phyloP scores from a whole-genome alignment of 768 basidiomycete species.

The Favolaschia claudopus region DNA sequence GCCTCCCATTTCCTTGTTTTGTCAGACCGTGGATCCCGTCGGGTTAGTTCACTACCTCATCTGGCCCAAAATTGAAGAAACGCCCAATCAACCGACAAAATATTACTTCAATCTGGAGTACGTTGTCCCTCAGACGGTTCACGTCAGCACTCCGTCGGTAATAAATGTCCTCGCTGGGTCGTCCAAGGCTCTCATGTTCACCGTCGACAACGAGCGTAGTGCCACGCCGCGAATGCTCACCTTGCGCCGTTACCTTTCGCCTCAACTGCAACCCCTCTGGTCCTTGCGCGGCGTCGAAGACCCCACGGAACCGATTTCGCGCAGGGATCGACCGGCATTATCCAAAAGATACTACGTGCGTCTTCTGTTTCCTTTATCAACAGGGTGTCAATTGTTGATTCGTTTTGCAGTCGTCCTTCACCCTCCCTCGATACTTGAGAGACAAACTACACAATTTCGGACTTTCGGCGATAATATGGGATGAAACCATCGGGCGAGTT shows the following conservation, averaged over 20 bases:
- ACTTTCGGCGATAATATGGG: constrained; percentile 65
- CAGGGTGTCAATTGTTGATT: not conserved
- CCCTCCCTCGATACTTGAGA: constrained; percentile 49
- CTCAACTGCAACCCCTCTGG: constrained; percentile 22
- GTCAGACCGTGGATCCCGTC: constrained; percentile 36
- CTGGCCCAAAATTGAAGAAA: constrained; percentile 33
- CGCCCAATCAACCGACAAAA: constrained; percentile 1
- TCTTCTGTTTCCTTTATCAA: not conserved
- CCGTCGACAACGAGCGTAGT: constrained; percentile 39
- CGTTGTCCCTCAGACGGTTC: constrained; percentile 34
- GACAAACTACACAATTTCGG: constrained; percentile 41
- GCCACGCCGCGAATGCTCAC: constrained; percentile 35
- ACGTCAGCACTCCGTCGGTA: constrained; percentile 34
- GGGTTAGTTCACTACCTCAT: constrained; percentile 45
- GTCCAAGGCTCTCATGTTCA: constrained; percentile 51
- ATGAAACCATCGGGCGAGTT: constrained; percentile 69
- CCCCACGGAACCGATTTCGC: constrained; percentile 24
- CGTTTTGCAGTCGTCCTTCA: constrained; percentile 34
- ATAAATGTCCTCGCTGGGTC: constrained; percentile 51
- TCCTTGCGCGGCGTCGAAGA: constrained; percentile 21
- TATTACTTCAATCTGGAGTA: constrained; percentile 36
- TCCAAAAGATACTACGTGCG: constrained; percentile 27
- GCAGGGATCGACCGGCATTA: constrained; percentile 20
- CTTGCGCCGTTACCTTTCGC: constrained; percentile 28
- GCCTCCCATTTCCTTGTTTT: constrained; percentile 49